A percentile compares a stretch with the other conserved stretches of the same genome.
Evolutionary conservation across 257 asterid species (phyloP).

Genomic region (Przewalskia tangutica): DNA sequence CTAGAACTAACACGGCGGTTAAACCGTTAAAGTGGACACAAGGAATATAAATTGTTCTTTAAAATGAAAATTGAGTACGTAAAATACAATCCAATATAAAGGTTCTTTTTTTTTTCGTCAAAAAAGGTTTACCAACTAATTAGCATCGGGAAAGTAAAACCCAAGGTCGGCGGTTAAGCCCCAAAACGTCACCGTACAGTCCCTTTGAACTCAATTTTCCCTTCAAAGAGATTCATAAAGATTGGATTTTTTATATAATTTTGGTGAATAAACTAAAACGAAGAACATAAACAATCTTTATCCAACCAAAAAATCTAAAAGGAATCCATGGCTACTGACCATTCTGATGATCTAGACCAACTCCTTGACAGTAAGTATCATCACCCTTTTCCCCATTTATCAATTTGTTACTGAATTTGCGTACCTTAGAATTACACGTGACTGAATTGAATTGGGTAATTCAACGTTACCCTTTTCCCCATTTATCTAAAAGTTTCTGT

Average conservation of each 20-base stretch:
- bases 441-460: neutral
- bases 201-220: neutral
- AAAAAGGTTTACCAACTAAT: neutral
- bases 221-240: neutral
- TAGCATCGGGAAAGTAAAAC: neutral
- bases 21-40: too few relatives aligned
- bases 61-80: too few relatives aligned
- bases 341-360: conserved; percentile 79
- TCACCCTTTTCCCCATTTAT: neutral
- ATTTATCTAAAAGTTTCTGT: neutral
- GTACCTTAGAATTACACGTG: neutral
- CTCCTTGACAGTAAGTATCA: conserved; percentile 78
- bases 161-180: neutral
- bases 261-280: neutral
- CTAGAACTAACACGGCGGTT: too few relatives aligned
- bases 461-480: neutral
- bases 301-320: neutral
- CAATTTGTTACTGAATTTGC: neutral
- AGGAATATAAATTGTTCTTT: too few relatives aligned
- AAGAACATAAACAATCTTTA: neutral
- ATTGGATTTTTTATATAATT: neutral
- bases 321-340: conserved; percentile 53
- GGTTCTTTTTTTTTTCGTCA: neutral
- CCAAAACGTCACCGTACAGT: neutral
- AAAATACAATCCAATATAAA: too few relatives aligned